phyloP scores from a whole-genome alignment of 108 stramenopile species.

The Skeletonema menzelii region DNA sequence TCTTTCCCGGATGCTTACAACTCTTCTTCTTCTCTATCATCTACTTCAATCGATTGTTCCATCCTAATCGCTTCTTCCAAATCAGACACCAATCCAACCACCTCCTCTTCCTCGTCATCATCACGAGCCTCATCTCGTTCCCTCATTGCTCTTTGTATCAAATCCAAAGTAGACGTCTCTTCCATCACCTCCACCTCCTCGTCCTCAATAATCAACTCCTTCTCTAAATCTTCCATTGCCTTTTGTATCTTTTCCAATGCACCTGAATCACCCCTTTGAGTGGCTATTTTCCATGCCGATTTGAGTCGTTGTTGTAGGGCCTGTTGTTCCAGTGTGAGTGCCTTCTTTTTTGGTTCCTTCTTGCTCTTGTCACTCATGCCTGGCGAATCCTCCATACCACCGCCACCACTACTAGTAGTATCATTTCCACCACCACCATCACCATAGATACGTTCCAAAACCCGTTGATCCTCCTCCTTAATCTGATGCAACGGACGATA shows the following conservation, averaged over 20 bases:
- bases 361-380: background rate
- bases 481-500: slow-evolving; percentile 27
- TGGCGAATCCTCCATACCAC: background rate
- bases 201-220: slow-evolving; percentile 8
- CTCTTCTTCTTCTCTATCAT: background rate
- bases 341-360: slow-evolving; percentile 8
- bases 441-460: slow-evolving; percentile 5
- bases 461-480: slow-evolving; percentile 27
- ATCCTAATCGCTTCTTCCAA: slow-evolving; percentile 29
- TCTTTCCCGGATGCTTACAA: too few species aligned
- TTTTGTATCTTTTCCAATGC: slow-evolving; percentile 41
- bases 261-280: slow-evolving; percentile 22
- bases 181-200: background rate
- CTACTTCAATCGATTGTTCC: background rate
- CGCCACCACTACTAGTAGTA: background rate
- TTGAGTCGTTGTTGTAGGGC: slow-evolving; percentile 31
- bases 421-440: background rate
- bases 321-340: slow-evolving; percentile 40
- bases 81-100: slow-evolving; percentile 38
- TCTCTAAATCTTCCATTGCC: slow-evolving; percentile 45
- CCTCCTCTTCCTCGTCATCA: slow-evolving; percentile 22
- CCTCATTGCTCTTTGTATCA: slow-evolving; percentile 33
- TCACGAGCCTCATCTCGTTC: background rate
- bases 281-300: slow-evolving; percentile 48
- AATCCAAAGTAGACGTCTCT: slow-evolving; percentile 20